Conservation (phyloP, 768 basidiomycete genomes). For the Trametes villosa region DNA sequence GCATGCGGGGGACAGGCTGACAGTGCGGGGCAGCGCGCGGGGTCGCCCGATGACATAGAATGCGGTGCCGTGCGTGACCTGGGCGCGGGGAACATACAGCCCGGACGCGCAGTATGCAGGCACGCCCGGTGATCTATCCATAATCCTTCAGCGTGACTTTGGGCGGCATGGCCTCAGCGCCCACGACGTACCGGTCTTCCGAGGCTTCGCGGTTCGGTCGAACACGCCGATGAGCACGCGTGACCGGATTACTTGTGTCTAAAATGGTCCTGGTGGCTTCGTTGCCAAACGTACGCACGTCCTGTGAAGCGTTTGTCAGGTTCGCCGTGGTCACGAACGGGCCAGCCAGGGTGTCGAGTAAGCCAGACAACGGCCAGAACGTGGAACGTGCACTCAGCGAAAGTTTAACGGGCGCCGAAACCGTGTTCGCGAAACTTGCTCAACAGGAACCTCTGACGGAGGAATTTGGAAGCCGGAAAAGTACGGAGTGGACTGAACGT, state of each 20-base stretch:
- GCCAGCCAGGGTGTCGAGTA: not conserved
- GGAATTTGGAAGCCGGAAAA: not conserved
- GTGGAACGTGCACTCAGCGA: not conserved
- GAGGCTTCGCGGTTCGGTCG: slow-evolving; percentile 2
- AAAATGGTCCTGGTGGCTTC: too few relatives aligned
- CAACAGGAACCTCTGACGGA: not conserved
- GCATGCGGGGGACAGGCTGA: slow-evolving; percentile 2
- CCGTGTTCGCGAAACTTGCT: not conserved
- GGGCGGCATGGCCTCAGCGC: slow-evolving; percentile 9
- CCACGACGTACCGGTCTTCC: slow-evolving; percentile 4
- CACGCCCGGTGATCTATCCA: slow-evolving; percentile 1
- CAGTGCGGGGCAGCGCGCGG: slow-evolving; percentile 17
- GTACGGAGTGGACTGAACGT: not conserved
- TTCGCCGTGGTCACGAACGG: not conserved
- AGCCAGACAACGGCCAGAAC: not conserved
- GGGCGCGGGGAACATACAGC: not conserved
- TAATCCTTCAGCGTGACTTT: not conserved
- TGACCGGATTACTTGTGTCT: slow-evolving; percentile 11
- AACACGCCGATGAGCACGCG: slow-evolving; percentile 1
- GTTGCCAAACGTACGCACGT: not conserved
- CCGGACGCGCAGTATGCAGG: not conserved
- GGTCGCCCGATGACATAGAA: slow-evolving; percentile 1
- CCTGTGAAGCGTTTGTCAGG: not conserved
- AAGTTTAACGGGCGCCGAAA: not conserved
- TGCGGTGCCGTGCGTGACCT: slow-evolving; percentile 15